Evolutionary conservation across 345 rosid species (phyloP).

Genomic region (Crucihimalaya himalaica): DNA sequence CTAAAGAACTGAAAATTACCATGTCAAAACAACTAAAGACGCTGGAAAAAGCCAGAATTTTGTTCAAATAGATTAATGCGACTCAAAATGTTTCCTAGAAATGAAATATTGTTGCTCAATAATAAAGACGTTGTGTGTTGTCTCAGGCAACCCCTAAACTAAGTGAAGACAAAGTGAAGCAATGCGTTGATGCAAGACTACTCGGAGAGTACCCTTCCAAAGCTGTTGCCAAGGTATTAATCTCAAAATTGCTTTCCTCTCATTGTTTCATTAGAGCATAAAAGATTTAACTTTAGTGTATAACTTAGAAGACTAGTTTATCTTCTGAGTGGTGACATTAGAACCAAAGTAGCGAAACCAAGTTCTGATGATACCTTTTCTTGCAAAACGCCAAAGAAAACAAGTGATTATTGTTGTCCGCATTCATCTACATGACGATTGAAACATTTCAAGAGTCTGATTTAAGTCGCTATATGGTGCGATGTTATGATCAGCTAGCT

Average conservation of each 20-base stretch:
- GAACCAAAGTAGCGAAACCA: background rate
- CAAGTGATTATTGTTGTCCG: background rate
- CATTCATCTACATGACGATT: background rate
- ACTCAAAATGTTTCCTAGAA: background rate
- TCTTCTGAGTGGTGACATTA: background rate
- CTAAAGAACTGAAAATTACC: background rate
- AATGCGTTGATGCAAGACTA: slow-evolving; percentile 67
- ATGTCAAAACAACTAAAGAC: background rate
- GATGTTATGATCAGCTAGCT: slow-evolving; percentile 54
- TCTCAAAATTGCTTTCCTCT: slow-evolving; percentile 8
- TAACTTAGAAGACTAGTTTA: background rate
- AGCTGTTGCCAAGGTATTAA: slow-evolving; percentile 71
- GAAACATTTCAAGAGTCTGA: slow-evolving; percentile 1
- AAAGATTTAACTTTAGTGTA: background rate
- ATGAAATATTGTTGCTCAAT: background rate
- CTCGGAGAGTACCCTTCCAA: slow-evolving; percentile 67
- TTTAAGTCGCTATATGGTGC: slow-evolving; percentile 2
- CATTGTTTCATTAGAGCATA: background rate
- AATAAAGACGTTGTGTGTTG: background rate
- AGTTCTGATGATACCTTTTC: background rate
- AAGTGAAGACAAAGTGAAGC: slow-evolving; percentile 77
- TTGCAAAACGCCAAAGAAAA: background rate
- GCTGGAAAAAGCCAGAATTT: background rate
- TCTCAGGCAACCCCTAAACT: slow-evolving; percentile 78
- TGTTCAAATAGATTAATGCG: background rate